Conservation (phyloP, 2,329 filamentous ascomycete genomes). For the Paecilomyces fulvus region DNA sequence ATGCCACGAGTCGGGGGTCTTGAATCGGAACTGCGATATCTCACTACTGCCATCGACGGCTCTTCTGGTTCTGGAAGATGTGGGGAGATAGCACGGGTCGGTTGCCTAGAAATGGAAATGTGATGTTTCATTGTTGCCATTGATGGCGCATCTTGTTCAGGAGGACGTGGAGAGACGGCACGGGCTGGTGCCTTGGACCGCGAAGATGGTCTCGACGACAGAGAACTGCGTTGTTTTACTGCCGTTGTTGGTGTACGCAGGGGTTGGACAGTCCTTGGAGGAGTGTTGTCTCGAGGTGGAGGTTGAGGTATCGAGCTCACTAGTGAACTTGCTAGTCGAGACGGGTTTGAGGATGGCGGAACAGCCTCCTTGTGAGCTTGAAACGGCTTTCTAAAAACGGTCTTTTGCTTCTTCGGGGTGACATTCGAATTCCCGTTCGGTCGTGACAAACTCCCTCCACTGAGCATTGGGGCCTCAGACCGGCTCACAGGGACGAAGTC, state of each 20-base stretch:
- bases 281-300: slow-evolving; percentile 26
- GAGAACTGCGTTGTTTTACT: slow-evolving; percentile 23
- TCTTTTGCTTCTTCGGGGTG: slow-evolving; percentile 51
- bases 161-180: not conserved
- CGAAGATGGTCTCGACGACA: slow-evolving; percentile 24
- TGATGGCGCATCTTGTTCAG: not conserved
- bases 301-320: slow-evolving; percentile 28
- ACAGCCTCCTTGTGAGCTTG: slow-evolving; percentile 51
- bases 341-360: slow-evolving; percentile 28
- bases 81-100: slow-evolving; percentile 6
- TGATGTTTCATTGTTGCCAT: not conserved
- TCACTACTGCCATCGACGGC: slow-evolving; percentile 4
- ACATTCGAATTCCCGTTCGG: slow-evolving; percentile 33
- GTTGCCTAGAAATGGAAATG: slow-evolving; percentile 4
- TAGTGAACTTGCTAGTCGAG: slow-evolving; percentile 27
- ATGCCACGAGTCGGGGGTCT: slow-evolving; percentile 10
- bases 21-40: slow-evolving; percentile 9
- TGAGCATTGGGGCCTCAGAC: slow-evolving; percentile 44
- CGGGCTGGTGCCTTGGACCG: not conserved
- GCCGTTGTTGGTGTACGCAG: slow-evolving; percentile 29
- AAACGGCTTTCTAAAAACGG: slow-evolving; percentile 55
- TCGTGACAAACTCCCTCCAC: slow-evolving; percentile 42
- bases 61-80: slow-evolving; percentile 5
- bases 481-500: slow-evolving; percentile 63
- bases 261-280: slow-evolving; percentile 23